Conservation (phyloP, 306 rosid genomes). For the Myrica gale region DNA sequence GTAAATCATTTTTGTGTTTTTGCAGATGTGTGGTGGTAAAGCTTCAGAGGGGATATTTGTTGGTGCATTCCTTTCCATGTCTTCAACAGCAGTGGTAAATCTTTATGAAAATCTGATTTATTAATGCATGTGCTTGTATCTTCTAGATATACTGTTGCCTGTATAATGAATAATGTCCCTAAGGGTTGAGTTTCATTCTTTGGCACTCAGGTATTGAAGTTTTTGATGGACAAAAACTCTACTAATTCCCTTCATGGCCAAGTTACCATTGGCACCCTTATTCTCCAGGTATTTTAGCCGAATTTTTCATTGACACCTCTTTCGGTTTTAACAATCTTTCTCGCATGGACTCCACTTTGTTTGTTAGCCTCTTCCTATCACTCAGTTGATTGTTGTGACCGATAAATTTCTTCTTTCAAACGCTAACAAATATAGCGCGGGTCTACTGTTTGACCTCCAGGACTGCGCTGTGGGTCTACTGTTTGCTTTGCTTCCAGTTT, state of each 20-base stretch:
- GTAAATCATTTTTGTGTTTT: constrained; percentile 24
- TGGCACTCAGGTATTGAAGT: constrained; percentile 72
- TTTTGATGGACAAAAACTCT: constrained; percentile 83
- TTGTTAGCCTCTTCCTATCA: background rate
- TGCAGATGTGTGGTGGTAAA: constrained; percentile 96
- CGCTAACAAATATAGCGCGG: background rate
- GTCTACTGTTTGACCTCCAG: constrained; percentile 32
- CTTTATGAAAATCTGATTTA: constrained; percentile 19
- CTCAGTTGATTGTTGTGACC: background rate
- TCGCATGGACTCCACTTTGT: background rate
- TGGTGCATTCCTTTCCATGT: constrained; percentile 90
- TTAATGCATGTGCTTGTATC: constrained; percentile 11
- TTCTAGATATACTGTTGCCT: constrained; percentile 1
- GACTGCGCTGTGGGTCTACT: constrained; percentile 54
- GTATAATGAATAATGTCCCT: constrained; percentile 4
- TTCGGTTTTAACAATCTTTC: constrained; percentile 16
- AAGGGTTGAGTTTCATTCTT: constrained; percentile 12
- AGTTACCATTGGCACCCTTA: constrained; percentile 87
- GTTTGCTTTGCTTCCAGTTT: constrained; percentile 82
- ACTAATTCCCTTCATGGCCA: constrained; percentile 89
- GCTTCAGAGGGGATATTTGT: constrained; percentile 88
- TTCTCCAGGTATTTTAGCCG: constrained; percentile 63
- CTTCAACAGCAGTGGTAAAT: constrained; percentile 96
- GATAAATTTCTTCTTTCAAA: constrained; percentile 22
- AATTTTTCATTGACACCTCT: constrained; percentile 24